Evolutionary conservation across 108 stramenopile genomes (phyloP).

Genomic region (Nitzschia sp.): DNA sequence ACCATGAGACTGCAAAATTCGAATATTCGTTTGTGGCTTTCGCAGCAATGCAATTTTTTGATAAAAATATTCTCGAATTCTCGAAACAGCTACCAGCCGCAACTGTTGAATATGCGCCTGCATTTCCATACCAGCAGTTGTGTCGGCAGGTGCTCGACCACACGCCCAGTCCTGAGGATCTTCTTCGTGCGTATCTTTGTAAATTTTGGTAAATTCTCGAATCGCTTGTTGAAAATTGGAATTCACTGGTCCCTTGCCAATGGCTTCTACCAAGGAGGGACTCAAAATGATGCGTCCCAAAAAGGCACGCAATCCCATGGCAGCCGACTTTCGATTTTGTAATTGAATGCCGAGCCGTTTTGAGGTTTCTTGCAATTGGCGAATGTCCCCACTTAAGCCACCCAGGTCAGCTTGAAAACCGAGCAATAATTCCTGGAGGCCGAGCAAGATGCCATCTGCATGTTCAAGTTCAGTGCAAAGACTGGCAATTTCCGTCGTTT

Average conservation of each 20-base stretch:
- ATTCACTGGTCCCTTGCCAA: constrained; percentile 91
- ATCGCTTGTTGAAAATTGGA: constrained; percentile 87
- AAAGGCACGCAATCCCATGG: constrained; percentile 85
- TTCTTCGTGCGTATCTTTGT: constrained; percentile 72
- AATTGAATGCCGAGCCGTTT: constrained; percentile 86
- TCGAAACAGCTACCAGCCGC: constrained; percentile 83
- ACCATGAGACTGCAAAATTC: constrained; percentile 94
- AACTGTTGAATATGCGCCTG: constrained; percentile 85
- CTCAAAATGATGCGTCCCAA: constrained; percentile 91
- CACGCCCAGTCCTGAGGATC: constrained; percentile 49
- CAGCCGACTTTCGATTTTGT: constrained; percentile 91
- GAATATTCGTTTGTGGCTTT: constrained; percentile 92
- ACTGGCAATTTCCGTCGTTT: constrained; percentile 59
- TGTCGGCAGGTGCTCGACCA: constrained; percentile 71
- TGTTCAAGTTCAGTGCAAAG: constrained; percentile 85
- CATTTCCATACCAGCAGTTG: constrained; percentile 91
- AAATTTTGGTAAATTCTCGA: constrained; percentile 86
- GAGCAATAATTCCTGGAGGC: constrained; percentile 95
- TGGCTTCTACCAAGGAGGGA: constrained; percentile 78
- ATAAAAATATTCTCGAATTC: constrained; percentile 87
- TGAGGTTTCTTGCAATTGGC: constrained; percentile 92
- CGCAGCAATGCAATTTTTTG: constrained; percentile 71
- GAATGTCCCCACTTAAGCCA: constrained; percentile 95
- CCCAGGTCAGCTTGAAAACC: constrained; percentile 99
- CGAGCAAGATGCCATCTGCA: constrained; percentile 92